Conservation (phyloP, 2,329 filamentous ascomycete species). For the Fusarium sublunatum region DNA sequence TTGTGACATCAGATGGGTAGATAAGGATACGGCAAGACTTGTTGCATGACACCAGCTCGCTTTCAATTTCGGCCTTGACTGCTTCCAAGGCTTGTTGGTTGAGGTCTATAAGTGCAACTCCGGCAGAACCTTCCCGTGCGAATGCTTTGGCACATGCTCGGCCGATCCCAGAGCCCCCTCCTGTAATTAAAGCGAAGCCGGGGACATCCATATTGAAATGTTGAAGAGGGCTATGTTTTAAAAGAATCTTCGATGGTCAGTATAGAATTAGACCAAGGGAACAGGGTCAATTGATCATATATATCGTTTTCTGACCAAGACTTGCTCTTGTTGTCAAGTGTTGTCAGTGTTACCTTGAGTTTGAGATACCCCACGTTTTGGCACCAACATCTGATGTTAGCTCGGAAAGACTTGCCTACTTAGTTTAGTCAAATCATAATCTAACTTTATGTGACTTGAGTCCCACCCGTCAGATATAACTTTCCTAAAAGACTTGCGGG, state of each 20-base stretch:
- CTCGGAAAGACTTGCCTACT: slow-evolving; percentile 21
- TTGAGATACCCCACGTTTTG: background rate
- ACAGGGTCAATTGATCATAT: background rate
- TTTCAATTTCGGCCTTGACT: slow-evolving; percentile 40
- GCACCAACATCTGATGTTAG: slow-evolving; percentile 3
- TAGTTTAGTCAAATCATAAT: background rate
- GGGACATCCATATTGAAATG: slow-evolving; percentile 42
- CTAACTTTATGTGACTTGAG: background rate
- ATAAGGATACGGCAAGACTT: slow-evolving; percentile 11
- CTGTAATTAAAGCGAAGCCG: slow-evolving; percentile 48
- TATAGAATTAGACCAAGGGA: fast-evolving
- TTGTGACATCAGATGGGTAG: slow-evolving; percentile 44
- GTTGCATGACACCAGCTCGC: background rate
- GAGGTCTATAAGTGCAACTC: slow-evolving; percentile 46
- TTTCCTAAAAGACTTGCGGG: slow-evolving; percentile 21
- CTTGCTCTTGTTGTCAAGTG: background rate
- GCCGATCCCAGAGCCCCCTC: slow-evolving; percentile 49
- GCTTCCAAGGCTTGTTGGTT: slow-evolving; percentile 30
- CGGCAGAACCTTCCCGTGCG: slow-evolving; percentile 44
- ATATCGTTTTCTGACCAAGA: background rate
- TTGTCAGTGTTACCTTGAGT: fast-evolving
- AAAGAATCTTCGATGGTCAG: fast-evolving
- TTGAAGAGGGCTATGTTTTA: fast-evolving
- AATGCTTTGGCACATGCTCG: slow-evolving; percentile 47
- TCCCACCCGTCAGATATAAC: slow-evolving; percentile 29